A percentile compares a stretch with the other conserved stretches of the same genome.
Evolutionary conservation across 2,329 filamentous ascomycete species (phyloP).

Genomic region (Aspergillus piperis): DNA sequence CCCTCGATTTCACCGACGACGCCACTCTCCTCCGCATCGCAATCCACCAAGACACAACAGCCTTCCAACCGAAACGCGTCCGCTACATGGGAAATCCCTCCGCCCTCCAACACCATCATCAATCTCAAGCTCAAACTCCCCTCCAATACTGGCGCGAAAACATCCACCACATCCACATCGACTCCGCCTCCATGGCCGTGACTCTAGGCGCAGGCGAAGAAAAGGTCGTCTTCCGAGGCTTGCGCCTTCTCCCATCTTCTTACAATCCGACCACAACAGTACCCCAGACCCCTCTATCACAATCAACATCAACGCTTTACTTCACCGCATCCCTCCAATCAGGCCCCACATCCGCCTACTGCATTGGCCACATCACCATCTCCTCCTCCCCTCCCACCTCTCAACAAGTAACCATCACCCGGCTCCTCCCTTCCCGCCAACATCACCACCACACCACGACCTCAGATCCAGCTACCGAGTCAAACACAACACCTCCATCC

Average conservation of each 20-base stretch:
- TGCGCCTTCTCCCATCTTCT: constrained; percentile 17
- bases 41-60: constrained; percentile 20
- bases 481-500: constrained; percentile 6
- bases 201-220: constrained; percentile 10
- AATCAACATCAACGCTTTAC: not conserved
- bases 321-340: constrained; percentile 22
- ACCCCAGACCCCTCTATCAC: not conserved
- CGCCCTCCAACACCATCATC: not conserved
- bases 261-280: constrained; percentile 5
- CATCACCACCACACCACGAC: not conserved
- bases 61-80: constrained; percentile 20
- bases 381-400: not conserved
- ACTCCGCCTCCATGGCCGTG: constrained; percentile 22
- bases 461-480: not conserved
- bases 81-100: constrained; percentile 23
- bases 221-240: constrained; percentile 17
- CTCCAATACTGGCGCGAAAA: constrained; percentile 23
- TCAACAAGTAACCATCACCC: constrained; percentile 8
- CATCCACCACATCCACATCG: constrained; percentile 22
- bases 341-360: constrained; percentile 16
- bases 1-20: constrained; percentile 22
- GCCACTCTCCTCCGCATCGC: constrained; percentile 23
- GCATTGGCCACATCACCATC: constrained; percentile 17
- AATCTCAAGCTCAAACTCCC: too few species aligned
- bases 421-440: constrained; percentile 15